Conservation (phyloP, 495 filamentous ascomycete genomes). For the Apiosordaria backusii region DNA sequence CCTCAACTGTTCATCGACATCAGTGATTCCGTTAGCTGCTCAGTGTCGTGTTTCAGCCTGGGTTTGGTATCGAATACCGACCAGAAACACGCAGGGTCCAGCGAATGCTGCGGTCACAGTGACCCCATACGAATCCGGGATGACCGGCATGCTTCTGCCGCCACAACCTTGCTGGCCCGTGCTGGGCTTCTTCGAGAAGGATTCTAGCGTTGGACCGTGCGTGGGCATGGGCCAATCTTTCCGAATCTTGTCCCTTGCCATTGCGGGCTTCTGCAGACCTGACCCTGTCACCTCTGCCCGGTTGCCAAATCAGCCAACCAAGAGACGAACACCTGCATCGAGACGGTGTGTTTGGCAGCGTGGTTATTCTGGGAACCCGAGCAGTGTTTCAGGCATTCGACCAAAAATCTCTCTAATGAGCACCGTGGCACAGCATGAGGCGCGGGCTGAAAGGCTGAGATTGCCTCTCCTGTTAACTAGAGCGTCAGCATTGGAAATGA, state of each 20-base stretch:
- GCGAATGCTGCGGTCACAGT: constrained; percentile 14
- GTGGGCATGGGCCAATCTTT: constrained; percentile 9
- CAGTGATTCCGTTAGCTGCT: not conserved
- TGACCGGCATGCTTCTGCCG: constrained; percentile 21
- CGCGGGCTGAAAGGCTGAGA: not conserved
- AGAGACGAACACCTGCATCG: not conserved
- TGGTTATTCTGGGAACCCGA: constrained; percentile 6
- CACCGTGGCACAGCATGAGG: constrained; percentile 6
- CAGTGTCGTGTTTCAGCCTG: constrained; percentile 3
- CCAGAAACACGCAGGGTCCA: constrained; percentile 8
- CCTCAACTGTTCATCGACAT: not conserved
- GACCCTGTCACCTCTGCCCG: not conserved
- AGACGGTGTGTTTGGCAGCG: not conserved
- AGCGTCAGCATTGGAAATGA: not conserved
- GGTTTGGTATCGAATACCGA: constrained; percentile 18
- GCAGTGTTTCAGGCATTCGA: not conserved
- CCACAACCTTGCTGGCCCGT: constrained; percentile 18
- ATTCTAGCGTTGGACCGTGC: constrained; percentile 32
- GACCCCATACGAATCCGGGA: constrained; percentile 13
- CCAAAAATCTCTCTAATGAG: constrained; percentile 1
- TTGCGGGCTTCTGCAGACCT: not conserved
- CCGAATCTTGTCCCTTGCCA: constrained; percentile 13
- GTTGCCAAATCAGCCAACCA: not conserved
- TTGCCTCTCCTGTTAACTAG: too few species aligned
- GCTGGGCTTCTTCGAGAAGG: constrained; percentile 30